phyloP scores from a whole-genome alignment of 148 eudicot species.

The Amaranthus hypochondriacus region DNA sequence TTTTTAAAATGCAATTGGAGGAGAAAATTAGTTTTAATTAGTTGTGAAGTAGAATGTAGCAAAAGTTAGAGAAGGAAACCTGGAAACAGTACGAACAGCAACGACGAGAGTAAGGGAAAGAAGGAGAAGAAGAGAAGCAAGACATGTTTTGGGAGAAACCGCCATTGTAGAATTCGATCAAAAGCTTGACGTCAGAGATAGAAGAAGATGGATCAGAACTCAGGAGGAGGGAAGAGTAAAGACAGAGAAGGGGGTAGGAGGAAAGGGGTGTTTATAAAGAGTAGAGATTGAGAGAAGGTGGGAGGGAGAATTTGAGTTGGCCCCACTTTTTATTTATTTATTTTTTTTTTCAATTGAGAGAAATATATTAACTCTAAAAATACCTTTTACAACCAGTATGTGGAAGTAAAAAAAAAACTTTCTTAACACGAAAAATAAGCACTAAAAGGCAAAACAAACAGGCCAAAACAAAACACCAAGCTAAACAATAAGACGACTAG shows the following conservation, averaged over 20 bases:
- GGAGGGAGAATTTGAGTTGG: not conserved
- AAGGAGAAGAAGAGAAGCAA: constrained; percentile 24
- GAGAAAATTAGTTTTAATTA: no score
- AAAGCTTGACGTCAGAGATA: not conserved
- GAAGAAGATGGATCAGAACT: not conserved
- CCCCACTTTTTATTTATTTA: no score
- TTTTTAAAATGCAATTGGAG: not conserved
- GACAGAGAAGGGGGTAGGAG: constrained; percentile 2
- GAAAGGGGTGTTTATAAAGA: not conserved
- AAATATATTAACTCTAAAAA: no score
- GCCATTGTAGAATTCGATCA: constrained; percentile 26
- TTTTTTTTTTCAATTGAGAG: not conserved
- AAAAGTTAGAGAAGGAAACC: constrained; percentile 1
- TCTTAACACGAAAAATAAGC: no score
- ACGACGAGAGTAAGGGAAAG: constrained; percentile 8
- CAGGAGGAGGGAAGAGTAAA: constrained; percentile 1
- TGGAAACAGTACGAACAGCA: constrained; percentile 11
- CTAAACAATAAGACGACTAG: no score
- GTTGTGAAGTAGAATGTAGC: not conserved
- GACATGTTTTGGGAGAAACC: constrained; percentile 10
- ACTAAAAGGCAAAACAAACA: no score
- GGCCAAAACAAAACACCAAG: no score
- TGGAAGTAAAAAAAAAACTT: no score
- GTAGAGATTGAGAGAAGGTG: not conserved
- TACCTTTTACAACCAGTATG: no score